These are phyloP conservation scores for Citrullus mucosospermus DNA, from an alignment of 306 rosid genomes.

Conservation along the genomic window DNA sequence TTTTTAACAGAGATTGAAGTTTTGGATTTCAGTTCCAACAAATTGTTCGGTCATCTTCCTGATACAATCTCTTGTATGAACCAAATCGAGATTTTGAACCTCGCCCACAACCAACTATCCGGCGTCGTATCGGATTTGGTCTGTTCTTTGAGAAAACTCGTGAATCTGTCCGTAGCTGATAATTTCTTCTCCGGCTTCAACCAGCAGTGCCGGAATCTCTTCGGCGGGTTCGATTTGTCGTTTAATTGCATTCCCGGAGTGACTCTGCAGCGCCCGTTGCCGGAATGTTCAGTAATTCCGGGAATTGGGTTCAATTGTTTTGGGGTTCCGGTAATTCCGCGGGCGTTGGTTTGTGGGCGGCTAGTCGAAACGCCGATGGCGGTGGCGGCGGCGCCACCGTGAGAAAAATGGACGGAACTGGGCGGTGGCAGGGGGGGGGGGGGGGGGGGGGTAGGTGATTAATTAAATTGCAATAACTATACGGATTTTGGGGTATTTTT, in stretches of 20 bases:
- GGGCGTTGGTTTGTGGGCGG: conserved; percentile 56
- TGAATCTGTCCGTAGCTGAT: conserved; percentile 66
- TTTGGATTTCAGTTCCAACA: conserved; percentile 70
- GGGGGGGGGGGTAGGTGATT: background rate
- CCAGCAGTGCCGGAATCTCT: conserved; percentile 57
- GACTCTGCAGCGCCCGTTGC: conserved; percentile 72
- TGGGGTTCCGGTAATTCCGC: conserved; percentile 47
- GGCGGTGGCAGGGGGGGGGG: background rate
- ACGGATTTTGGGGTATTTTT: background rate
- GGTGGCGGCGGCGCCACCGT: background rate
- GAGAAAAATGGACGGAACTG: background rate
- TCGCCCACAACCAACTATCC: conserved; percentile 76
- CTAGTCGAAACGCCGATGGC: background rate
- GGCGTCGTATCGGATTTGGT: conserved; percentile 70
- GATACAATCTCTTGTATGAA: conserved; percentile 76
- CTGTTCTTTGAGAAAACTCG: conserved; percentile 54
- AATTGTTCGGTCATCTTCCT: conserved; percentile 73
- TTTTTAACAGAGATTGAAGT: conserved; percentile 73
- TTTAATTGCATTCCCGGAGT: conserved; percentile 78
- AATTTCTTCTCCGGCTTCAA: conserved; percentile 96
- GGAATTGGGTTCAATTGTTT: conserved; percentile 65
- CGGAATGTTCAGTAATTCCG: conserved; percentile 69
- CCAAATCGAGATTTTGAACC: conserved; percentile 56
- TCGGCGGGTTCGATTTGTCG: conserved; percentile 72
- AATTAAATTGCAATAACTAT: background rate